Evolutionary conservation across 352 stramenopile species (phyloP).

Genomic region (Phytophthora chlamydospora): DNA sequence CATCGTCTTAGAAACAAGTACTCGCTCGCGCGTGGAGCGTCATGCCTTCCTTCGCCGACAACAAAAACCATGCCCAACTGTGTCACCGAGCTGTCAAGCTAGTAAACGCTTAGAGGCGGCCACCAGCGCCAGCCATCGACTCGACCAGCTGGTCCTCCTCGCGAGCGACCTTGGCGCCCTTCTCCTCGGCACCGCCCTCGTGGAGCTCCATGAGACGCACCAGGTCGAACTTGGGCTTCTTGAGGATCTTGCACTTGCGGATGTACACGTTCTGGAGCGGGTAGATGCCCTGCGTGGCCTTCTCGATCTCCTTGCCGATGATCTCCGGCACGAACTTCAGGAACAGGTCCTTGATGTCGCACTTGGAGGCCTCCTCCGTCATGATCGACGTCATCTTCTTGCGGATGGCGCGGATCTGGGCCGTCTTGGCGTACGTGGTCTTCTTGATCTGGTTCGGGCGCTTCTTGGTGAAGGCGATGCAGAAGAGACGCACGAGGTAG

Average conservation of each 20-base stretch:
- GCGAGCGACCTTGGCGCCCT: constrained; percentile 90
- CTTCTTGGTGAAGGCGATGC: constrained; percentile 99
- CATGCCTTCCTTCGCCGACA: constrained; percentile 37
- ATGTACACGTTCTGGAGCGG: constrained; percentile 99
- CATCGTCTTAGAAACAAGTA: constrained; percentile 70
- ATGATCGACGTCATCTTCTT: constrained; percentile 99
- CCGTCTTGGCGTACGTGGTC: constrained; percentile 98
- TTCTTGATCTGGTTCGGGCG: constrained; percentile 99
- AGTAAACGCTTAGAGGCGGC: constrained; percentile 83
- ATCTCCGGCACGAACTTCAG: constrained; percentile 99
- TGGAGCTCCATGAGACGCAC: constrained; percentile 99
- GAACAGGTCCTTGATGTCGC: constrained; percentile 99
- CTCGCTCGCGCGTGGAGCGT: constrained; percentile 19
- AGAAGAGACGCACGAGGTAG: constrained; percentile 99
- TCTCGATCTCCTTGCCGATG: constrained; percentile 99
- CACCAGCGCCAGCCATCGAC: constrained; percentile 86
- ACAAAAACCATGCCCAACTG: constrained; percentile 49
- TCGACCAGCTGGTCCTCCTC: constrained; percentile 89
- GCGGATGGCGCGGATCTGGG: constrained; percentile 97
- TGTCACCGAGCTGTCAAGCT: constrained; percentile 32
- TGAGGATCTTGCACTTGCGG: constrained; percentile 99
- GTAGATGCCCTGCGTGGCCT: constrained; percentile 97
- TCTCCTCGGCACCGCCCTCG: constrained; percentile 93
- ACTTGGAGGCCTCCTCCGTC: constrained; percentile 97
- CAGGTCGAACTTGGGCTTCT: constrained; percentile 99